phyloP scores from a whole-genome alignment of 2,329 filamentous ascomycete species.

The Leptographium lundbergii region DNA sequence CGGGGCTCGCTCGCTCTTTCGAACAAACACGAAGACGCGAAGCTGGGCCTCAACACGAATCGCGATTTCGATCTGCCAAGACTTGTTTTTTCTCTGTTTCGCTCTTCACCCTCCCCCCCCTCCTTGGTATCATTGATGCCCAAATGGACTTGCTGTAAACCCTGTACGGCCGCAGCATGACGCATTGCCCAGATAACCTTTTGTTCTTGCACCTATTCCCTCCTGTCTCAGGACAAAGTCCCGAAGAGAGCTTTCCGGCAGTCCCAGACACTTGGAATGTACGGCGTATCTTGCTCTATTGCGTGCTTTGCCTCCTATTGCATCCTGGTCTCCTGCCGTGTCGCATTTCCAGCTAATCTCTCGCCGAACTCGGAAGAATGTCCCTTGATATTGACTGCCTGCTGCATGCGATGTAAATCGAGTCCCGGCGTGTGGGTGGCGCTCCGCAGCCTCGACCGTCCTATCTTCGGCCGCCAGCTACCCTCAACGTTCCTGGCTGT shows the following conservation, averaged over 20 bases:
- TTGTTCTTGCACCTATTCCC: neutral
- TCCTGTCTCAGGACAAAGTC: neutral
- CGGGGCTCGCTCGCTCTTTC: neutral
- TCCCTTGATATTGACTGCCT: neutral
- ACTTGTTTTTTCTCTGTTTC: neutral
- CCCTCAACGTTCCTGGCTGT: neutral
- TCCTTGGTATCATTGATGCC: neutral
- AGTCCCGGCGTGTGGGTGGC: neutral
- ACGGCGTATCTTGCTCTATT: neutral
- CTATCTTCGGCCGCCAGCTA: neutral
- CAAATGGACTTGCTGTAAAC: neutral
- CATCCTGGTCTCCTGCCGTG: too few relatives aligned
- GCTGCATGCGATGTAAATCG: too few relatives aligned
- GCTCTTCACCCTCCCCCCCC: neutral
- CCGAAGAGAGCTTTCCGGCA: neutral
- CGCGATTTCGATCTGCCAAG: neutral
- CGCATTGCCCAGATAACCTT: neutral
- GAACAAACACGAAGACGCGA: slow-evolving; percentile 1
- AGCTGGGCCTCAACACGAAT: neutral
- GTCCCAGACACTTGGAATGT: neutral
- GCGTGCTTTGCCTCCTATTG: too few relatives aligned
- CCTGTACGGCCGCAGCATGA: neutral
- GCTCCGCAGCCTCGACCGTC: neutral
- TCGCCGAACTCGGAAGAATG: neutral
- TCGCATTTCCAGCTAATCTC: neutral